These are phyloP conservation scores for Talaromyces sp. DNA, from an alignment of 2,329 filamentous ascomycete genomes.

Conservation along the genomic window DNA sequence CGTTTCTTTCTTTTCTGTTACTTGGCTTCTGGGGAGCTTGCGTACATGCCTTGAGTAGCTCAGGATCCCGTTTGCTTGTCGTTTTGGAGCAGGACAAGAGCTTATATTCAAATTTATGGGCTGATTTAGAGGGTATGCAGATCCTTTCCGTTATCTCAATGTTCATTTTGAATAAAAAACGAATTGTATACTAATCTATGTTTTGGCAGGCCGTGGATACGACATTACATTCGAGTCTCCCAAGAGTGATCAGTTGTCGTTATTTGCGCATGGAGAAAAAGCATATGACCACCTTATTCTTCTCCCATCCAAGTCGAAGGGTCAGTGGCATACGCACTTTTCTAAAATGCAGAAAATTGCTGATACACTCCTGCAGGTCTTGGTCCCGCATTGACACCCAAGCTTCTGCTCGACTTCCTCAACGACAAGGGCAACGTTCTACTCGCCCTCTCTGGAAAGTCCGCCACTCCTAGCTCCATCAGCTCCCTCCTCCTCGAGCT, in stretches of 20 bases:
- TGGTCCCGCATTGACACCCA: slow-evolving; percentile 82
- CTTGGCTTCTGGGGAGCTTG: slow-evolving; percentile 54
- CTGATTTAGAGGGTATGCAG: slow-evolving; percentile 46
- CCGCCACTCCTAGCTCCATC: slow-evolving; percentile 68
- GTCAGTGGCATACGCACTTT: slow-evolving; percentile 42
- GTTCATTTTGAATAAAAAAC: not conserved
- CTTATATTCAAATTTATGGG: slow-evolving; percentile 74
- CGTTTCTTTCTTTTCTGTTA: slow-evolving; percentile 68
- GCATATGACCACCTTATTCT: slow-evolving; percentile 89
- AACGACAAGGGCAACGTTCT: slow-evolving; percentile 90
- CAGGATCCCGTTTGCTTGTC: slow-evolving; percentile 77
- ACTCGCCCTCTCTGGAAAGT: slow-evolving; percentile 72
- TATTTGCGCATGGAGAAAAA: slow-evolving; percentile 84
- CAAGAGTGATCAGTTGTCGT: slow-evolving; percentile 70
- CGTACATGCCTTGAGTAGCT: slow-evolving; percentile 70
- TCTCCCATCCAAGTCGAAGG: slow-evolving; percentile 87
- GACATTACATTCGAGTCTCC: slow-evolving; percentile 77
- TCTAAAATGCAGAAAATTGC: not conserved
- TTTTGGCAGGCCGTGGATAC: slow-evolving; percentile 71
- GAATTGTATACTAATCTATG: not conserved
- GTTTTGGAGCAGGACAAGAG: slow-evolving; percentile 85
- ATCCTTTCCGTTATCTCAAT: slow-evolving; percentile 15
- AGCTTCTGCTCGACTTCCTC: slow-evolving; percentile 83
- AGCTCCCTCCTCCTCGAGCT: slow-evolving; percentile 80
- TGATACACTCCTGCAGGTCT: slow-evolving; percentile 60